These are phyloP conservation scores for Fusarium nisikadoi DNA, from an alignment of 2,329 filamentous ascomycete genomes.

Conservation along the genomic window DNA sequence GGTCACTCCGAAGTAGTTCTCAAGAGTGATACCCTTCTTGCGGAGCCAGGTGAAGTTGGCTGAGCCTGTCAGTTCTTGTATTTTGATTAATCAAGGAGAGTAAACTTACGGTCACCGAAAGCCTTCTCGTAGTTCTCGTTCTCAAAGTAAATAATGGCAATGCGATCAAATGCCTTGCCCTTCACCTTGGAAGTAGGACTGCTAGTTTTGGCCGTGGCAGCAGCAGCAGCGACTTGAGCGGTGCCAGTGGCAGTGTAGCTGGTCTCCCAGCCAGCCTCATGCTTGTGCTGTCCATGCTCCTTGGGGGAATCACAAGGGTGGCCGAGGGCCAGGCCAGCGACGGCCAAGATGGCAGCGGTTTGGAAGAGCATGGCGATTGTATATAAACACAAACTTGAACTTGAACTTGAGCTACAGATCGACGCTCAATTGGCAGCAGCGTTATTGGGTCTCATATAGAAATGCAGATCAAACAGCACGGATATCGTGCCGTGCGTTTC, in stretches of 20 bases:
- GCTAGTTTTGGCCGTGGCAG: constrained; percentile 68
- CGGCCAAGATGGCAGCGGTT: constrained; percentile 39
- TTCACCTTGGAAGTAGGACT: constrained; percentile 72
- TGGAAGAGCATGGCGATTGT: constrained; percentile 31
- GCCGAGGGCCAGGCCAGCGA: constrained; percentile 43
- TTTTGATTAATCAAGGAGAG: fast-evolving
- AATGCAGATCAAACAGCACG: not conserved
- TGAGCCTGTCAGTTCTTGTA: not conserved
- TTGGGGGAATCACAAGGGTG: constrained; percentile 10
- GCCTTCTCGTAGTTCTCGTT: constrained; percentile 77
- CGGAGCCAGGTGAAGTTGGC: constrained; percentile 45
- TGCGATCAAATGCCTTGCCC: constrained; percentile 78
- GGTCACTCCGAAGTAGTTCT: constrained; percentile 62
- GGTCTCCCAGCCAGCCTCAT: constrained; percentile 48
- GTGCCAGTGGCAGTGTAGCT: constrained; percentile 63
- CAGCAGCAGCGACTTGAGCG: constrained; percentile 63
- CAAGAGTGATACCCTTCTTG: constrained; percentile 45
- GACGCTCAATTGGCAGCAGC: not conserved
- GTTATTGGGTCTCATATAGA: not conserved
- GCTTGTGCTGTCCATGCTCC: not conserved
- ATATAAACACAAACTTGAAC: not conserved
- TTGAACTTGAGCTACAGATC: not conserved
- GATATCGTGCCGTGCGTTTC: constrained; percentile 18
- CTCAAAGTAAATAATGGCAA: constrained; percentile 80
- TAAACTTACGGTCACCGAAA: constrained; percentile 65